Evolutionary conservation across 768 basidiomycete genomes (phyloP).

Genomic region (Mycena kentingensis): DNA sequence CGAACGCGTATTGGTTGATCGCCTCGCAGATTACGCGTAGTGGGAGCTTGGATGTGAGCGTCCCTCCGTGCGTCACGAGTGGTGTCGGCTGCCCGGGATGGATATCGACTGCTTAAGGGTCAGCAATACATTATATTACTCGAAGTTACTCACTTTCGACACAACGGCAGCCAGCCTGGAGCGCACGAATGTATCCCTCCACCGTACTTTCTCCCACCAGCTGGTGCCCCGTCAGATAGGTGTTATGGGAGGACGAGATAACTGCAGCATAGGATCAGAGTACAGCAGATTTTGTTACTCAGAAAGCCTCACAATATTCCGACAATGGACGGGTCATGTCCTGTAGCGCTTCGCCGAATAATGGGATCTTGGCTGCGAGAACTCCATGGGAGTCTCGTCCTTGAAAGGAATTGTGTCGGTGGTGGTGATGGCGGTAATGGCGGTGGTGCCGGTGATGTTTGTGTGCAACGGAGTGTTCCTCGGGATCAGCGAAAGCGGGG

Average conservation of each 20-base stretch:
- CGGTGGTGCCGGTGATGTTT: slow-evolving; percentile 1
- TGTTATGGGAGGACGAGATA: slow-evolving; percentile 63
- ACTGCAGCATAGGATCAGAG: too few relatives aligned
- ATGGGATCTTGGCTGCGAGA: too few relatives aligned
- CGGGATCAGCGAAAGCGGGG: slow-evolving; percentile 47
- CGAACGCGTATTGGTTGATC: slow-evolving; percentile 87
- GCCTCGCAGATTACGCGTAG: slow-evolving; percentile 81
- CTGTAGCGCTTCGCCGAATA: slow-evolving; percentile 42
- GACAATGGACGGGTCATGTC: slow-evolving; percentile 71
- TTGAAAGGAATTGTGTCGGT: too few relatives aligned
- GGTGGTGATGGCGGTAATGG: neutral
- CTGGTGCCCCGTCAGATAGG: slow-evolving; percentile 64
- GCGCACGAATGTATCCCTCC: slow-evolving; percentile 71
- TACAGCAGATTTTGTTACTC: too few relatives aligned
- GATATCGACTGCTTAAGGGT: slow-evolving; percentile 47
- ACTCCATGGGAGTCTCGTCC: too few relatives aligned
- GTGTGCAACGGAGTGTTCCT: slow-evolving; percentile 47
- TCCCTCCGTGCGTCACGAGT: slow-evolving; percentile 65
- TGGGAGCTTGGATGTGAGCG: slow-evolving; percentile 81
- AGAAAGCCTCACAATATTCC: too few relatives aligned
- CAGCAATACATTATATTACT: slow-evolving; percentile 63
- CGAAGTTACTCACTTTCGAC: slow-evolving; percentile 53
- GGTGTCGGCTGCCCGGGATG: neutral
- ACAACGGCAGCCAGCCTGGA: slow-evolving; percentile 72
- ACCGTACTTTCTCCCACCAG: slow-evolving; percentile 67